Evolutionary conservation across 2,329 filamentous ascomycete genomes (phyloP), one percentile per base, ranked within the genome.

Genomic region (Pestalotiopsis sp.): DNA sequence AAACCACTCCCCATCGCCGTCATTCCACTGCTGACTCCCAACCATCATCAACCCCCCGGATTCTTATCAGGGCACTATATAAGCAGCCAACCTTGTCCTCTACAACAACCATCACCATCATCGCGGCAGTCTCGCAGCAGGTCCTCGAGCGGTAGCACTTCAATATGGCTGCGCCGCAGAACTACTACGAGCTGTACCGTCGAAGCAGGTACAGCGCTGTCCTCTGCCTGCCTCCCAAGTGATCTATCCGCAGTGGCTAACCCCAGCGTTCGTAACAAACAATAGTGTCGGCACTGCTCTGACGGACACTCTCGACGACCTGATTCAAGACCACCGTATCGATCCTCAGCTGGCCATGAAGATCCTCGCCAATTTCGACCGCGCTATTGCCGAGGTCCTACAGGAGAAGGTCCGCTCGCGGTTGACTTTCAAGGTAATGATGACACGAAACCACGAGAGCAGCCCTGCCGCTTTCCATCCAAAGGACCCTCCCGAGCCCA

Each of bases 291-390:
- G 96, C 75, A 88, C 94, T 77, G 92, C 95, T 69, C 88, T 99
- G 76, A 98, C 95, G 67, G 97, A 99, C 83, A 97, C 95, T 67
- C 94, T 99, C 77, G 96, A 99, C 83, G 94, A 97, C 78, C 87
- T 99, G 74, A 98, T 99, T 82, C 95, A 93, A 79, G 92, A 95
- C 74, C 92, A 94, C 77, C 93, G 93, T 74, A 98, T 99, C 83
- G 95, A 98, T 83, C 96, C 96, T 36, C 96, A 99, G 84, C 90
- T 99, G 59, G 96, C 96, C 65, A 98, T 99, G 94, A 97, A 97
- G 87, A 97, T 99, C 72, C 89, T 99, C 70, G 90, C 91, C 74
- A 97, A 97, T 83, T 99, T 98, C 81, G 96, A 99, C 82, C 92
- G 94, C 76, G 92, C 93, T 59, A 94, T 99, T 67, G 93, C 96